Base-by-base conservation (phyloP, 2,329 filamentous ascomycete species). In the Penicillium sp. region DNA sequence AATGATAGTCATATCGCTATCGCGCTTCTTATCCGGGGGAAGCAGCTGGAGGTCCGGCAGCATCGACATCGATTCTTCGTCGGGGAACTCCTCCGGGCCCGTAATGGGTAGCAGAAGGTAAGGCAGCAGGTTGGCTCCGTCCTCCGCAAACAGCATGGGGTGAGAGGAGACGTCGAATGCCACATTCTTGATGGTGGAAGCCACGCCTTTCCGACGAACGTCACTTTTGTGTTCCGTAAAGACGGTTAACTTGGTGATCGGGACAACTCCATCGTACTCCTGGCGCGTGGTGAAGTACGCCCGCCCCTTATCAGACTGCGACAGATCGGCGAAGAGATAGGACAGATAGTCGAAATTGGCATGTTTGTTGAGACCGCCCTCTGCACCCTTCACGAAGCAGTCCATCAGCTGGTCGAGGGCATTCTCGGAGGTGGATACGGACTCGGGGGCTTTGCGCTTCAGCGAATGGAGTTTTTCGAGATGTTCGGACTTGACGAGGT, bases 401-500 rank as follows among this genome's bases (percentile, higher is more conserved):
- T 97, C 94, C 70, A 99, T 84, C 27, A 99, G 78, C 72, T 97
- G 94, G 70, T 96, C 91, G 63, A 97, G 83, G 4, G 90, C 86
- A 52, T 83, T 79, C 31, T 86, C 81, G 36, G 90, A 89, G 1
- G 84, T 87, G 5, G 83, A 85, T 6, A 96, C 81, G n/a, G 79
- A 78, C 49, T 85, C 81, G 2, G 90, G 88, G 0, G 86, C 71
- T 6, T 81, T 75, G 56, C 90, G 87, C 64, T 87, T 88, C 49
- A 88, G 77, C 4, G 79, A 77, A 10, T 92, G 72, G 4, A 96
- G 77, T 39, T 80, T 80, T 58, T 87, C 87, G 50, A 96, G 72
- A 5, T 79, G 80, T 61, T 92, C 85, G 55, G 82, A 87, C 74
- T 97, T 97, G 52, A 86, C 82, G 47, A 99, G 79, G 67, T 99